Conservation (phyloP, 306 rosid species). For the Adenanthera pavonina region DNA sequence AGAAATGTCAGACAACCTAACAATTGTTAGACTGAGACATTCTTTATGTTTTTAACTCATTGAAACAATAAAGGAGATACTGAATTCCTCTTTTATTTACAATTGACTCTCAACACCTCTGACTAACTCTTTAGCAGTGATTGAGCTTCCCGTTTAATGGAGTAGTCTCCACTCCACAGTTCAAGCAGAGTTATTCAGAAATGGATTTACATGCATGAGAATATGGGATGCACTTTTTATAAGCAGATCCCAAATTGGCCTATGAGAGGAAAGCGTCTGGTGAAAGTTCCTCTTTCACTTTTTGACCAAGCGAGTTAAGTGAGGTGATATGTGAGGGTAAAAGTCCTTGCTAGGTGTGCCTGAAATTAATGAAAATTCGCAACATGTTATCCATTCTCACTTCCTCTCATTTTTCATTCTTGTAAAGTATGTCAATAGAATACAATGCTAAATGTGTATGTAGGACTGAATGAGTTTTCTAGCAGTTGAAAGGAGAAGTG, state of each 20-base stretch:
- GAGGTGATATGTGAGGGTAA: background rate
- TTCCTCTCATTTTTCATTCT: slow-evolving; percentile 8
- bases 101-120: background rate
- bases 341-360: background rate
- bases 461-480: background rate
- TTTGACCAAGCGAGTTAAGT: slow-evolving; percentile 1
- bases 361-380: background rate
- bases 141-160: background rate
- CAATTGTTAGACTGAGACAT: slow-evolving; percentile 52
- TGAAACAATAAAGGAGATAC: slow-evolving; percentile 41
- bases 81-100: slow-evolving; percentile 11
- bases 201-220: slow-evolving; percentile 9
- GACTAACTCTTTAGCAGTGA: background rate
- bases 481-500: slow-evolving; percentile 20
- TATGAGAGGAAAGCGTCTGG: background rate
- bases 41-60: slow-evolving; percentile 51
- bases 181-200: background rate
- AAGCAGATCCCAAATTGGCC: background rate
- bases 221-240: background rate
- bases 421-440: background rate
- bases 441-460: background rate
- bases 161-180: background rate
- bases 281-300: background rate
- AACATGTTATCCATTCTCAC: slow-evolving; percentile 2
- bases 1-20: slow-evolving; percentile 38